phyloP scores from a whole-genome alignment of 2,329 filamentous ascomycete species.

The Exophiala aquamarina region DNA sequence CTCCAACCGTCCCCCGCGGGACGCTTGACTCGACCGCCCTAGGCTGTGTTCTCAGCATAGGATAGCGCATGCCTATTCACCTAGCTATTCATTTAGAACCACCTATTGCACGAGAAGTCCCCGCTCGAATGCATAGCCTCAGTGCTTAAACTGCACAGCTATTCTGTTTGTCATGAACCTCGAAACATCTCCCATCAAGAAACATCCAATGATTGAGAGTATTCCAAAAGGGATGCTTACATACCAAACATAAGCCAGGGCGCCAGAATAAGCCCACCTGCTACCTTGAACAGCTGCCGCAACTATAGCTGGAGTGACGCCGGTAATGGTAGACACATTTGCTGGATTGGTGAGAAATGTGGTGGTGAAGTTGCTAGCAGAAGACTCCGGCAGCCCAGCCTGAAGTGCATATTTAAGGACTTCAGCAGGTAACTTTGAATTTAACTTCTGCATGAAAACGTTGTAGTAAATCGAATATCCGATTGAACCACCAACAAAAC shows the following conservation, averaged over 20 bases:
- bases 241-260: constrained; percentile 16
- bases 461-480: constrained; percentile 61
- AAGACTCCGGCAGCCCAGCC: constrained; percentile 9
- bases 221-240: constrained; percentile 18
- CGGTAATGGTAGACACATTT: constrained; percentile 6
- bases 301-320: constrained; percentile 10
- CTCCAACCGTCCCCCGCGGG: no score
- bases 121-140: no score
- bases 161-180: constrained; percentile 22
- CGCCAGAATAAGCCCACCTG: constrained; percentile 18
- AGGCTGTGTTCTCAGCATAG: no score
- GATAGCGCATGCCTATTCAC: no score
- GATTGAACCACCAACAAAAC: constrained; percentile 65
- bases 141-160: constrained; percentile 13
- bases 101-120: no score
- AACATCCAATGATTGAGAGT: constrained; percentile 17
- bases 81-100: no score
- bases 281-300: constrained; percentile 14
- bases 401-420: constrained; percentile 11
- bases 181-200: constrained; percentile 16
- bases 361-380: constrained; percentile 5
- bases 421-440: constrained; percentile 30
- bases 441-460: constrained; percentile 47
- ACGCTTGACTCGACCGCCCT: no score
- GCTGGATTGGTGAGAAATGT: constrained; percentile 15